These are phyloP conservation scores for Macadamia integrifolia DNA, from an alignment of 164 flowering plant species.

Conservation along the genomic window DNA sequence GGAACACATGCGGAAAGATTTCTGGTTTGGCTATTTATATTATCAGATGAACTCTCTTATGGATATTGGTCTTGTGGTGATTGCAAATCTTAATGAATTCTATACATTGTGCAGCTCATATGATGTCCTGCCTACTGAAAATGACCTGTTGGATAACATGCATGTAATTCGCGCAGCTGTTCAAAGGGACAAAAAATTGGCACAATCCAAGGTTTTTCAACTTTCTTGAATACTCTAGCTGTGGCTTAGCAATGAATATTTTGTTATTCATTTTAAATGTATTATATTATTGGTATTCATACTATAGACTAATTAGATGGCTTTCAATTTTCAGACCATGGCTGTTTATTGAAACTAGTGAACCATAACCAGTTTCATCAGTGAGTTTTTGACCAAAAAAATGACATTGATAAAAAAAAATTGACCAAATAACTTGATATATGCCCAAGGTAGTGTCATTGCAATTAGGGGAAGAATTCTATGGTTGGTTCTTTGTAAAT, in stretches of 20 bases:
- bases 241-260: not conserved
- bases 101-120: slow-evolving; percentile 28
- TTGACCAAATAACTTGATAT: too few relatives aligned
- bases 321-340: too few relatives aligned
- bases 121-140: slow-evolving; percentile 39
- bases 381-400: too few relatives aligned
- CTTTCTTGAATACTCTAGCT: not conserved
- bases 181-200: slow-evolving; percentile 31
- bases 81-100: slow-evolving; percentile 1
- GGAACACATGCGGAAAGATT: slow-evolving; percentile 49
- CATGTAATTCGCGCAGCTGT: slow-evolving; percentile 35
- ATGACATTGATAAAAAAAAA: too few relatives aligned
- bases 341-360: too few relatives aligned
- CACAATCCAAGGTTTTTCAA: slow-evolving; percentile 36
- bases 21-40: slow-evolving; percentile 39
- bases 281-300: not conserved
- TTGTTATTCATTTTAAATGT: not conserved
- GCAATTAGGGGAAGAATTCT: too few relatives aligned
- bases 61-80: not conserved
- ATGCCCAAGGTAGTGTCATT: too few relatives aligned
- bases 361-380: too few relatives aligned
- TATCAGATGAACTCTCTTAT: not conserved
- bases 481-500: too few relatives aligned
- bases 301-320: too few relatives aligned
- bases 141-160: slow-evolving; percentile 38